Conservation (phyloP, 106 monocot species). For the Dendrobium catenatum region DNA sequence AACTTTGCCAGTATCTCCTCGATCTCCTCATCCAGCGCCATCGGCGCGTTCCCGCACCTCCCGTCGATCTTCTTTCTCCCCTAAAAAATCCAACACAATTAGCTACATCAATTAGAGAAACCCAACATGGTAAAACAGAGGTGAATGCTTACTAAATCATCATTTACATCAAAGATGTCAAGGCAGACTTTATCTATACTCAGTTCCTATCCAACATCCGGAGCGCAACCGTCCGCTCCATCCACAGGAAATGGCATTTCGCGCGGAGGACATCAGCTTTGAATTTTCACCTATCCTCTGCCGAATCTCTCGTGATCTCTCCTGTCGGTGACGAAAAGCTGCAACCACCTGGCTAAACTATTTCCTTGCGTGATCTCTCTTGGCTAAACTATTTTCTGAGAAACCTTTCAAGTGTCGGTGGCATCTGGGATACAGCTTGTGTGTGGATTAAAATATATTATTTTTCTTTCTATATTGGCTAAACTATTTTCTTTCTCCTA, state of each 20-base stretch:
- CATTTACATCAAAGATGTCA: conserved; percentile 37
- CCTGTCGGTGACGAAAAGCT: background rate
- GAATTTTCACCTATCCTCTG: conserved; percentile 47
- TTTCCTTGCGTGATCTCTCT: too few relatives aligned
- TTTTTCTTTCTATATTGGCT: too few relatives aligned
- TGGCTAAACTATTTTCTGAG: too few relatives aligned
- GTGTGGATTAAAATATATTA: too few relatives aligned
- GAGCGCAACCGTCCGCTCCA: conserved; percentile 46
- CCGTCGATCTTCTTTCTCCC: conserved; percentile 64
- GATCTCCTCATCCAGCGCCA: conserved; percentile 28
- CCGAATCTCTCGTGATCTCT: conserved; percentile 2
- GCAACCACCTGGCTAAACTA: too few relatives aligned
- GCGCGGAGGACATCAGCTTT: conserved; percentile 66
- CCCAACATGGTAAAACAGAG: background rate
- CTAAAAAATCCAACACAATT: conserved; percentile 6
- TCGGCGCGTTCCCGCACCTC: conserved; percentile 14
- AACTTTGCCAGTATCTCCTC: conserved; percentile 40
- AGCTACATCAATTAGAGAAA: background rate
- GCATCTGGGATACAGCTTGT: too few relatives aligned
- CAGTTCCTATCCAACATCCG: conserved; percentile 39
- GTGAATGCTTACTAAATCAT: conserved; percentile 39
- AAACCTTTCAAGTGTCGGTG: too few relatives aligned
- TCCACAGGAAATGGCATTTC: conserved; percentile 54
- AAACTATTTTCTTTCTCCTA: background rate
- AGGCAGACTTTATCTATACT: conserved; percentile 21